Conservation (phyloP, 2,329 filamentous ascomycete species). For the Aspergillus chevalieri region DNA sequence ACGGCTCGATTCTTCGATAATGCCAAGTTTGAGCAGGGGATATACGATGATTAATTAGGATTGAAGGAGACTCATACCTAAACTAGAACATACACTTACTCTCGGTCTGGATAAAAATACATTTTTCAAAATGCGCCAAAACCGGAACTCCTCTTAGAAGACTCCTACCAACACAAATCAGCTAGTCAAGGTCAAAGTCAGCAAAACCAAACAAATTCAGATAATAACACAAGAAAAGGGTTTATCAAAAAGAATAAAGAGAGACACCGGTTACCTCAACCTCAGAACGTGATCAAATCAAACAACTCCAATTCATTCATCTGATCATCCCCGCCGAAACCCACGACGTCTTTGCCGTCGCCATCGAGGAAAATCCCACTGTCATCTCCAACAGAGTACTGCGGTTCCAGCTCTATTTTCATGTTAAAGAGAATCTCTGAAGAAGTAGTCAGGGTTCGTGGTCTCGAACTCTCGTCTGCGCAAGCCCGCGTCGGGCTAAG, state of each 20-base stretch:
- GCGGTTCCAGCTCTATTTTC: not conserved
- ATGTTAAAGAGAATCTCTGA: not conserved
- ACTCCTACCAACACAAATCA: no score
- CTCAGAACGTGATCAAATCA: conserved; percentile 13
- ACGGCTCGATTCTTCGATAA: conserved; percentile 73
- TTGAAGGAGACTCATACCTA: not conserved
- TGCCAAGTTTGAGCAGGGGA: conserved; percentile 71
- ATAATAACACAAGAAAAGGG: not conserved
- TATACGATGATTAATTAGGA: conserved; percentile 38
- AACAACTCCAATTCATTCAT: conserved; percentile 9
- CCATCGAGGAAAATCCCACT: conserved; percentile 1
- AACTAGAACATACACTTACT: no score
- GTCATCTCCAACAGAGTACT: not conserved
- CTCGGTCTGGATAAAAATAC: not conserved
- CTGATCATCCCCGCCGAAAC: conserved; percentile 1
- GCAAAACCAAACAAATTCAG: not conserved
- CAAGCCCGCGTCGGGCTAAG: not conserved
- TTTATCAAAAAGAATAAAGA: not conserved
- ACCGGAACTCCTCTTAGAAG: no score
- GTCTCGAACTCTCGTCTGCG: not conserved
- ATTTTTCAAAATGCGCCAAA: not conserved
- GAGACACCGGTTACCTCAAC: not conserved
- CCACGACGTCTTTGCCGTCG: conserved; percentile 1
- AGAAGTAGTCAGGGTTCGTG: not conserved
- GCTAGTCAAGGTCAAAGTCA: not conserved